Evolutionary conservation across 2,329 filamentous ascomycete genomes (phyloP).

Genomic region (Shiraia bambusicola): DNA sequence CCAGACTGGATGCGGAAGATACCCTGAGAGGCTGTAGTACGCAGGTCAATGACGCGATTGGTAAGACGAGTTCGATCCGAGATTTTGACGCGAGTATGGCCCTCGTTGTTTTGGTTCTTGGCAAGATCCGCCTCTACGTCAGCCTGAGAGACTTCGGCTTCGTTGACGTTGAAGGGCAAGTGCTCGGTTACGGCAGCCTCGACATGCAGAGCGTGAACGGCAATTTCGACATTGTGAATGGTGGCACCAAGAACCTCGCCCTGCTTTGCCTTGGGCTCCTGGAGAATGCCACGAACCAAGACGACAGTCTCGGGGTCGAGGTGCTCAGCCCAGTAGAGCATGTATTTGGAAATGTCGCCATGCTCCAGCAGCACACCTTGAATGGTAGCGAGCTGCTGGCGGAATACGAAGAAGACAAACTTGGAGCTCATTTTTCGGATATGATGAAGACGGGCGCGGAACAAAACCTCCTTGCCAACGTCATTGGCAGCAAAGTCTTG

Average conservation of each 20-base stretch:
- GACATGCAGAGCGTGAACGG: conserved; percentile 66
- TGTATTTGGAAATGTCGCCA: conserved; percentile 66
- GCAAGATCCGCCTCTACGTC: conserved; percentile 55
- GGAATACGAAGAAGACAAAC: conserved; percentile 81
- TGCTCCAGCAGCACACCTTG: conserved; percentile 75
- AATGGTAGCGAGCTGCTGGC: conserved; percentile 79
- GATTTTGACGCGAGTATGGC: conserved; percentile 61
- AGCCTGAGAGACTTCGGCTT: conserved; percentile 63
- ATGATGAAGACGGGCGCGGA: conserved; percentile 74
- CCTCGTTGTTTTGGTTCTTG: conserved; percentile 58
- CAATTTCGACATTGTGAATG: conserved; percentile 74
- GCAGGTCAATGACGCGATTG: conserved; percentile 80
- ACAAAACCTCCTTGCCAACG: conserved; percentile 62
- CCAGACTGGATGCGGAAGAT: conserved; percentile 85
- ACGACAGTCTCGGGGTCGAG: conserved; percentile 77
- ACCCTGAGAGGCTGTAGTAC: conserved; percentile 82
- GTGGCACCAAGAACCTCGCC: conserved; percentile 73
- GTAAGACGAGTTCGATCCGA: conserved; percentile 72
- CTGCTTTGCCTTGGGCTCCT: conserved; percentile 65
- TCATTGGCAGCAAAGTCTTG: conserved; percentile 54
- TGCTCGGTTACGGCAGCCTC: conserved; percentile 62
- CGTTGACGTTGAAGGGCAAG: conserved; percentile 69
- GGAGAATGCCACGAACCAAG: conserved; percentile 71
- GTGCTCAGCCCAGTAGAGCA: conserved; percentile 86
- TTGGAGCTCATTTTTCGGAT: conserved; percentile 79